These are phyloP conservation scores for Penicillium maclennaniae DNA, from an alignment of 495 filamentous ascomycete genomes.

Conservation along the genomic window DNA sequence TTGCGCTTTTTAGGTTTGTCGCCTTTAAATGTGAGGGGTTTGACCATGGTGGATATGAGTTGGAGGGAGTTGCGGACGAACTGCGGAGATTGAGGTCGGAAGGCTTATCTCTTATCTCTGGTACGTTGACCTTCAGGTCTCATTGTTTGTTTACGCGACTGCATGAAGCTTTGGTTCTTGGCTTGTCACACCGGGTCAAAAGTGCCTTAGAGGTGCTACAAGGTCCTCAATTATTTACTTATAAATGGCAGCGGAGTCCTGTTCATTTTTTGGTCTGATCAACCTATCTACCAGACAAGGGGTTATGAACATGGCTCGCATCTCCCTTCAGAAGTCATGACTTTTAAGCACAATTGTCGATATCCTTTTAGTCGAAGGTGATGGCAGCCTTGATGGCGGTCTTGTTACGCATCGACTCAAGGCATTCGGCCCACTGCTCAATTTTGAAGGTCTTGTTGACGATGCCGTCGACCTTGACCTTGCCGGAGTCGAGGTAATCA, in stretches of 20 bases:
- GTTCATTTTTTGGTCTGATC: too few relatives aligned
- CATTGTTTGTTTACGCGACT: neutral
- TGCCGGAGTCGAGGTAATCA: slow-evolving; percentile 63
- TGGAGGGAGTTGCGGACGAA: slow-evolving; percentile 2
- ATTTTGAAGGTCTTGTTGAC: slow-evolving; percentile 51
- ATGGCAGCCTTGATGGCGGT: slow-evolving; percentile 69
- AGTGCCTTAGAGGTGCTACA: neutral
- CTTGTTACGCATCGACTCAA: slow-evolving; percentile 55
- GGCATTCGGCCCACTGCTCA: slow-evolving; percentile 42
- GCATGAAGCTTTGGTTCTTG: neutral
- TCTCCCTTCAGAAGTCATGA: neutral
- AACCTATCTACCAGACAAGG: neutral
- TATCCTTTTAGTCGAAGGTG: slow-evolving; percentile 53
- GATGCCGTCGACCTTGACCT: slow-evolving; percentile 56
- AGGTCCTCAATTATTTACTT: neutral
- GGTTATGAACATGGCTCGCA: neutral
- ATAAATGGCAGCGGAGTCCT: neutral
- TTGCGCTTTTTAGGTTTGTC: slow-evolving; percentile 95
- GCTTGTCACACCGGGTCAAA: neutral
- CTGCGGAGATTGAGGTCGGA: slow-evolving; percentile 2
- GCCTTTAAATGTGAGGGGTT: slow-evolving; percentile 90
- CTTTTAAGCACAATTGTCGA: neutral
- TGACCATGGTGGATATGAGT: slow-evolving; percentile 50
- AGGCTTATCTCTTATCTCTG: neutral
- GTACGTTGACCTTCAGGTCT: neutral